These are phyloP conservation scores for Earliella scabrosa DNA, from an alignment of 1,284 basidiomycete genomes.

Conservation along the genomic window DNA sequence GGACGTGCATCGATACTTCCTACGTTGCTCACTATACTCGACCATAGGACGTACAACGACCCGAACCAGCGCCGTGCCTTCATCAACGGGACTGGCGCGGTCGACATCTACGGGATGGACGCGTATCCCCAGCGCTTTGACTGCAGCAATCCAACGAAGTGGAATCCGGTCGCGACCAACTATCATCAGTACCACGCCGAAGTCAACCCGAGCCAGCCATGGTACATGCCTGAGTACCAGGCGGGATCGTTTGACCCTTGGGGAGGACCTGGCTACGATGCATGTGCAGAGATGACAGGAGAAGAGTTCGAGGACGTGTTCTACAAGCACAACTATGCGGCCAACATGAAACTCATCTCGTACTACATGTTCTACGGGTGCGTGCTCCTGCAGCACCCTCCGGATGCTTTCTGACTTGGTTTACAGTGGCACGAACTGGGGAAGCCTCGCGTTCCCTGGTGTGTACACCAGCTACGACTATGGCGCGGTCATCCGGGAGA, in stretches of 20 bases:
- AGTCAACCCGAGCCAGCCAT: slow-evolving; percentile 63
- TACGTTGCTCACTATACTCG: too few species aligned
- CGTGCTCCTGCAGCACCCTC: too few species aligned
- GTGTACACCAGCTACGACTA: slow-evolving; percentile 73
- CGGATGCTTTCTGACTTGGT: too few species aligned
- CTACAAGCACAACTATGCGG: slow-evolving; percentile 75
- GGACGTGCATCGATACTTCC: too few species aligned
- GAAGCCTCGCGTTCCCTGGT: slow-evolving; percentile 69
- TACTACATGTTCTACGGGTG: slow-evolving; percentile 86
- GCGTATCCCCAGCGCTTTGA: slow-evolving; percentile 77
- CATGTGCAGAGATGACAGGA: slow-evolving; percentile 63
- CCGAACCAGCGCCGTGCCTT: slow-evolving; percentile 62
- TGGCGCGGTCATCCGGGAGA: slow-evolving; percentile 69
- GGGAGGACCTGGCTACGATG: slow-evolving; percentile 65
- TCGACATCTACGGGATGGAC: slow-evolving; percentile 61
- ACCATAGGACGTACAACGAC: slow-evolving; percentile 65
- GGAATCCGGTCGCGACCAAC: slow-evolving; percentile 59
- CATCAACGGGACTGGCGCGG: slow-evolving; percentile 67
- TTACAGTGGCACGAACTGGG: slow-evolving; percentile 78
- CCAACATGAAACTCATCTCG: slow-evolving; percentile 76
- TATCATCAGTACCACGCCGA: slow-evolving; percentile 62
- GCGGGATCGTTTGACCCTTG: slow-evolving; percentile 75
- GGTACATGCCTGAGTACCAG: slow-evolving; percentile 62
- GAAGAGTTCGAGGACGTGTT: slow-evolving; percentile 77
- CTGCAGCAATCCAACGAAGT: slow-evolving; percentile 66